A percentile compares a stretch with the other conserved stretches of the same genome.
Conservation (phyloP, 805 yeast genomes). For the Candida wancherniae region DNA sequence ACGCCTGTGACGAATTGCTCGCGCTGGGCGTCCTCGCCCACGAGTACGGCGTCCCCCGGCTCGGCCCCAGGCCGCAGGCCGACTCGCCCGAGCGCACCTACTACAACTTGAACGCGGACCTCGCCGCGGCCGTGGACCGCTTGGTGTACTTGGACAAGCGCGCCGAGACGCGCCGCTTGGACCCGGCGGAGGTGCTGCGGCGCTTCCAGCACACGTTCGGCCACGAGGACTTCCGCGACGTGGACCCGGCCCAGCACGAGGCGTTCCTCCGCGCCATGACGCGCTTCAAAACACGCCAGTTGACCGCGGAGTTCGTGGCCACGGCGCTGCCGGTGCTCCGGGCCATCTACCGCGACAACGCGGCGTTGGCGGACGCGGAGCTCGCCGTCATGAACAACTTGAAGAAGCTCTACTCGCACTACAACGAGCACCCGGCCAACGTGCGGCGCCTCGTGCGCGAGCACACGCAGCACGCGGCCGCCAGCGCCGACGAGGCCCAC, state of each 20-base stretch:
- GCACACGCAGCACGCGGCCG: slow-evolving; percentile 4
- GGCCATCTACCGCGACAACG: slow-evolving; percentile 27
- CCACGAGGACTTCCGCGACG: slow-evolving; percentile 4
- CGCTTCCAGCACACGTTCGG: slow-evolving; percentile 14
- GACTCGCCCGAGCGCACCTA: slow-evolving; percentile 22
- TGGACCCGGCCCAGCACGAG: slow-evolving; percentile 13
- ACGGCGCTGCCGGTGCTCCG: slow-evolving; percentile 29
- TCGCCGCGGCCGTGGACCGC: slow-evolving; percentile 22
- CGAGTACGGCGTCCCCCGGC: slow-evolving; percentile 30
- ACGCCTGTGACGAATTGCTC: slow-evolving; percentile 23
- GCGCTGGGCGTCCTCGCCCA: slow-evolving; percentile 22
- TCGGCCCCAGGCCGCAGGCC: slow-evolving; percentile 12
- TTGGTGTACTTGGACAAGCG: slow-evolving; percentile 27
- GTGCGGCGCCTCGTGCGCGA: slow-evolving; percentile 10
- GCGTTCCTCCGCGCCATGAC: slow-evolving; percentile 16
- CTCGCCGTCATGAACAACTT: slow-evolving; percentile 19
- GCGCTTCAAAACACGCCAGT: slow-evolving; percentile 21
- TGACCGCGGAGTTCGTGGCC: slow-evolving; percentile 25
- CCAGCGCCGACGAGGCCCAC: slow-evolving; percentile 1
- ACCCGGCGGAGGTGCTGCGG: slow-evolving; percentile 14
- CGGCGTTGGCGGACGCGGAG: slow-evolving; percentile 26
- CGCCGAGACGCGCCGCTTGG: slow-evolving; percentile 15
- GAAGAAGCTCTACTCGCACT: slow-evolving; percentile 17
- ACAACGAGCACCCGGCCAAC: slow-evolving; percentile 17
- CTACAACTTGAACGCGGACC: slow-evolving; percentile 19